These are phyloP conservation scores for Aspergillus piperis DNA, from an alignment of 2,329 filamentous ascomycete species.

Conservation along the genomic window DNA sequence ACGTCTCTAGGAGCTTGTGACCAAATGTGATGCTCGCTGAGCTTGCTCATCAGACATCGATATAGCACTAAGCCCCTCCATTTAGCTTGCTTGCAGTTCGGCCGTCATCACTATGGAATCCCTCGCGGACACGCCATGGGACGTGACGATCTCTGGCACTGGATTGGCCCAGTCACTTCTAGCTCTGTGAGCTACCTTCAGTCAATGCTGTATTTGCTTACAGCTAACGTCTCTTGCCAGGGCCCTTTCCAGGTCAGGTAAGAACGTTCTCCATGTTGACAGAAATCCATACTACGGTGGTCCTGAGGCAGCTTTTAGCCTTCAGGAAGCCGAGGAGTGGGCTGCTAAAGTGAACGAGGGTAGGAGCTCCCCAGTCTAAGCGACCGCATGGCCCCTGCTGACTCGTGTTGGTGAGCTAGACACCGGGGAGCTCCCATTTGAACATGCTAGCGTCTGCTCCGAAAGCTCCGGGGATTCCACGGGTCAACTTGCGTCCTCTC, in stretches of 20 bases:
- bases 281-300: conserved; percentile 86
- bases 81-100: conserved; percentile 20
- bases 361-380: conserved; percentile 23
- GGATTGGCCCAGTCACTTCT: conserved; percentile 77
- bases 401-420: conserved; percentile 33
- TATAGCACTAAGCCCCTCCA: conserved; percentile 21
- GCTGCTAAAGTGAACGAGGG: conserved; percentile 50
- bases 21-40: conserved; percentile 28
- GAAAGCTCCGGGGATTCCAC: conserved; percentile 21
- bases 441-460: conserved; percentile 39
- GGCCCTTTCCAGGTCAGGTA: conserved; percentile 86
- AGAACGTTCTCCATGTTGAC: conserved; percentile 89
- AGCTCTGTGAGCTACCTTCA: conserved; percentile 62
- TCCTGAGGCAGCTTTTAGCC: conserved; percentile 78
- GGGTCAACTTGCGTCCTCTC: conserved; percentile 51
- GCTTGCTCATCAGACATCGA: conserved; percentile 15
- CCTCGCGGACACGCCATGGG: conserved; percentile 72
- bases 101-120: conserved; percentile 63
- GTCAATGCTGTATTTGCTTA: conserved; percentile 21
- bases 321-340: conserved; percentile 81
- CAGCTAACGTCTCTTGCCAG: conserved; percentile 65
- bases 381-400: conserved; percentile 18
- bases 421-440: conserved; percentile 38
- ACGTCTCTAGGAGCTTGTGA: conserved; percentile 17
- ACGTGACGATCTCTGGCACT: conserved; percentile 77